phyloP scores from a whole-genome alignment of 2,329 filamentous ascomycete species.

The Hypoxylon sp. region DNA sequence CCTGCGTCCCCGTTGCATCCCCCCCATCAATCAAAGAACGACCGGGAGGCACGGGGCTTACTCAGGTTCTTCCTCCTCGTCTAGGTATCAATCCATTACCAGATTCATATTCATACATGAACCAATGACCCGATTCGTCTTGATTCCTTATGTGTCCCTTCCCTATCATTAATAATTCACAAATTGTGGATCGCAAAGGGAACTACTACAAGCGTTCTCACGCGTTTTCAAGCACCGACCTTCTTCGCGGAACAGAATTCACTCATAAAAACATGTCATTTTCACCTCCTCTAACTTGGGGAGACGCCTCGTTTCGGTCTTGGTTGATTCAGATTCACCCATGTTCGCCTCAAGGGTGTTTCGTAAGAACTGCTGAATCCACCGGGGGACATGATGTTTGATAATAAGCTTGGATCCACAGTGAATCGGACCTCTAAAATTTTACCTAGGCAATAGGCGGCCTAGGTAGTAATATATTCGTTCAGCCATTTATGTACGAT shows the following conservation, averaged over 20 bases:
- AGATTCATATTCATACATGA: conserved; percentile 1
- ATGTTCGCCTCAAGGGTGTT: conserved; percentile 41
- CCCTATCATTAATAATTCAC: conserved; percentile 7
- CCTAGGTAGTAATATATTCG: conserved; percentile 31
- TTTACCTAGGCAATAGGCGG: conserved; percentile 4
- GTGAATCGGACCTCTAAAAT: conserved; percentile 15
- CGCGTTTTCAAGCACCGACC: not conserved
- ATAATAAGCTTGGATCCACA: conserved; percentile 37
- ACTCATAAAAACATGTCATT: conserved; percentile 34
- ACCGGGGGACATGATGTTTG: conserved; percentile 35
- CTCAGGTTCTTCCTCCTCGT: conserved; percentile 45
- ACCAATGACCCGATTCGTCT: conserved; percentile 15
- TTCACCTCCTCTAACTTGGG: conserved; percentile 26
- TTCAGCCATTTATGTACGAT: conserved; percentile 27
- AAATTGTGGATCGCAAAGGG: conserved; percentile 1
- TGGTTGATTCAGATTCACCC: conserved; percentile 45
- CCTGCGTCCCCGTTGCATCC: conserved; percentile 20
- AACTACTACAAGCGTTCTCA: not conserved
- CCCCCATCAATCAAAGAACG: conserved; percentile 40
- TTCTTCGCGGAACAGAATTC: conserved; percentile 10
- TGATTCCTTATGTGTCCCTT: conserved; percentile 10
- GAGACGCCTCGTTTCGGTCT: conserved; percentile 34
- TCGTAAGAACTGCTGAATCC: conserved; percentile 34
- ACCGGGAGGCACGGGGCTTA: conserved; percentile 52
- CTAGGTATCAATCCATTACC: conserved; percentile 17